phyloP scores from a whole-genome alignment of 73 alveolate species.

The Strombidium stylifer region DNA sequence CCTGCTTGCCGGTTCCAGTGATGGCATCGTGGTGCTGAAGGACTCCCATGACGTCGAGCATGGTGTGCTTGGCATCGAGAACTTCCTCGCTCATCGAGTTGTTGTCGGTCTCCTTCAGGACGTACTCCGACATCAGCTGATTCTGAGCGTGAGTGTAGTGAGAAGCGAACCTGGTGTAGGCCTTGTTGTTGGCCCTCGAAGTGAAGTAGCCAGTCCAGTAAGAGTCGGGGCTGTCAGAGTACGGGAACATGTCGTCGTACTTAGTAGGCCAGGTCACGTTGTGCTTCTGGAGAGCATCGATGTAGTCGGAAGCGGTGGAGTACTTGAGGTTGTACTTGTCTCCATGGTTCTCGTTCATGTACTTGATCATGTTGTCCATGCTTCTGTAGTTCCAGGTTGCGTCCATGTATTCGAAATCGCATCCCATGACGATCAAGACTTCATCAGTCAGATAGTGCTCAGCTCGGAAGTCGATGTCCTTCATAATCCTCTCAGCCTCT shows the following conservation, averaged over 20 bases:
- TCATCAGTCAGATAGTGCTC: conserved; percentile 44
- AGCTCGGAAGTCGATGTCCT: conserved; percentile 8
- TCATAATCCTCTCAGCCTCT: conserved; percentile 38
- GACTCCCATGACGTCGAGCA: too few species aligned
- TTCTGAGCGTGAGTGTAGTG: conserved; percentile 5
- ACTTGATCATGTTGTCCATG: conserved; percentile 62
- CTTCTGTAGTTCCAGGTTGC: conserved; percentile 52
- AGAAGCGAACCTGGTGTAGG: conserved; percentile 12
- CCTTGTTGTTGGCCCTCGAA: conserved; percentile 25
- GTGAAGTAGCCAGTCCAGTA: conserved; percentile 29
- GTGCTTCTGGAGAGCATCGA: conserved; percentile 66
- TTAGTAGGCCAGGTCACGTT: conserved; percentile 66
- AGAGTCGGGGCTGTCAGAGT: conserved; percentile 55
- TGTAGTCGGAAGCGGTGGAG: conserved; percentile 93
- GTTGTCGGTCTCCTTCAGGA: conserved; percentile 63
- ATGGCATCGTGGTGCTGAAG: too few species aligned
- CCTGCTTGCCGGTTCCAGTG: conserved; percentile 77
- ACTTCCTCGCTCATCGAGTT: conserved; percentile 35
- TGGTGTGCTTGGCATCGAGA: conserved; percentile 76
- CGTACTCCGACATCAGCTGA: conserved; percentile 55
- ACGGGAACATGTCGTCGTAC: conserved; percentile 91
- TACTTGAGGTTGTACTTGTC: conserved; percentile 73
- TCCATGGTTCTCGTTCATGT: conserved; percentile 55
- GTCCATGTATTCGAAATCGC: conserved; percentile 60
- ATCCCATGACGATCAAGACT: conserved; percentile 64